Conservation (phyloP, 2,329 filamentous ascomycete species). For the Fusarium tanahbumbuense region DNA sequence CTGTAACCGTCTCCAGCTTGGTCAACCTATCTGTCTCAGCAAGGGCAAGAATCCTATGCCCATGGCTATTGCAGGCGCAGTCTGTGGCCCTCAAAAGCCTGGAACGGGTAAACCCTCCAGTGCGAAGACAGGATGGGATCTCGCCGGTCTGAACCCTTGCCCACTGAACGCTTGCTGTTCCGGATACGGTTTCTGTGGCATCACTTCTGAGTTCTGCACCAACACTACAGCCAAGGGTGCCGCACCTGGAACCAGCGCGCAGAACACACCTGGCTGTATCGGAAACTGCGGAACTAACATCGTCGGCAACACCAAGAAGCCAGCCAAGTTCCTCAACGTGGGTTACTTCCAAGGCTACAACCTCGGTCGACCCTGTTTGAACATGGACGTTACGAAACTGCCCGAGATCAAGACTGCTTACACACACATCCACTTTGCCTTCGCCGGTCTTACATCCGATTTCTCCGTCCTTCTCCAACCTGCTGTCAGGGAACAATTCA, state of each 20-base stretch:
- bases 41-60: constrained; percentile 52
- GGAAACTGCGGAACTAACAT: constrained; percentile 52
- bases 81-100: constrained; percentile 52
- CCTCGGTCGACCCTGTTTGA: constrained; percentile 44
- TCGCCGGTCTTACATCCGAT: constrained; percentile 42
- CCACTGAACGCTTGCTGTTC: constrained; percentile 58
- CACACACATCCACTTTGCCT: constrained; percentile 52
- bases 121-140: constrained; percentile 44
- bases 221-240: constrained; percentile 46
- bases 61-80: constrained; percentile 43
- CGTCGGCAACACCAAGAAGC: constrained; percentile 44
- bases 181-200: constrained; percentile 59
- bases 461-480: constrained; percentile 38
- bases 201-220: constrained; percentile 57
- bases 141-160: constrained; percentile 59
- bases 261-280: constrained; percentile 45
- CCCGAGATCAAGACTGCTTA: constrained; percentile 37
- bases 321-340: constrained; percentile 44
- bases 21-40: constrained; percentile 51
- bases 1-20: constrained; percentile 46
- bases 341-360: constrained; percentile 53
- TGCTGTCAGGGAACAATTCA: constrained; percentile 45
- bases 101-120: constrained; percentile 44
- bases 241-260: constrained; percentile 44
- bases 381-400: constrained; percentile 47